Evolutionary conservation across 352 stramenopile genomes (phyloP), one percentile per base, ranked within the genome.

Genomic region (Phytophthora foliorum): DNA sequence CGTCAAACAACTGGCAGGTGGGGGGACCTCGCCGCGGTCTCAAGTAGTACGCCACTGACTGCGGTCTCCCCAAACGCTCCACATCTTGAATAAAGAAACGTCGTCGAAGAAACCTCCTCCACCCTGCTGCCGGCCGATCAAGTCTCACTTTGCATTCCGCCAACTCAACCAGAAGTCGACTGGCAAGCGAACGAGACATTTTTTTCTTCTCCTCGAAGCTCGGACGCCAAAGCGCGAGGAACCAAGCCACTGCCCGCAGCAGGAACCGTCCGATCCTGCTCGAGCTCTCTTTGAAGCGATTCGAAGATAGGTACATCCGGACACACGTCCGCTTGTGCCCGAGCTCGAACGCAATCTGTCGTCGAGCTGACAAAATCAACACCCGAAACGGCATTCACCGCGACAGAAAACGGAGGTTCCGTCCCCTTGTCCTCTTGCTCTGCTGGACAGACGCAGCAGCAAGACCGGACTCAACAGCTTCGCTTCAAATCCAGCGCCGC

Each of bases 391-490:
- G 27, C 52, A 51, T 54, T 59, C 34, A 41, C 34, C 46, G 58
- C 58, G 42, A 61, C 70, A 78, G 51, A 78, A 72, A 77, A 67
- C 66, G 52, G 60, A 64, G 9, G 4, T 29, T 56, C 51, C 13
- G 66, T 72, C 61, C 66, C 52, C 66, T 74, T 67, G 70, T 69
- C 59, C 70, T 63, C 56, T 45, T 17, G 36, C n/a, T 75, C 55
- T 52, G 34, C 61, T 66, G 64, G 64, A 77, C 59, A 74, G 65
- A 71, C 65, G 69, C 63, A 63, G 49, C 45, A 29, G 19, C 46
- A 53, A 57, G 55, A 74, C 59, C 71, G 71, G 72, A 79, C 67
- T 76, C 72, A 79, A 74, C 59, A 38, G 48, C 38, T 31, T 39
- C 32, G 44, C 71, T 50, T 68, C 70, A 78, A 75, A 78, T 78